A percentile compares a stretch with the other conserved stretches of the same genome.
These are phyloP conservation scores for Paramecium biaurelia DNA, from an alignment of 73 alveolate species.

Conservation along the genomic window DNA sequence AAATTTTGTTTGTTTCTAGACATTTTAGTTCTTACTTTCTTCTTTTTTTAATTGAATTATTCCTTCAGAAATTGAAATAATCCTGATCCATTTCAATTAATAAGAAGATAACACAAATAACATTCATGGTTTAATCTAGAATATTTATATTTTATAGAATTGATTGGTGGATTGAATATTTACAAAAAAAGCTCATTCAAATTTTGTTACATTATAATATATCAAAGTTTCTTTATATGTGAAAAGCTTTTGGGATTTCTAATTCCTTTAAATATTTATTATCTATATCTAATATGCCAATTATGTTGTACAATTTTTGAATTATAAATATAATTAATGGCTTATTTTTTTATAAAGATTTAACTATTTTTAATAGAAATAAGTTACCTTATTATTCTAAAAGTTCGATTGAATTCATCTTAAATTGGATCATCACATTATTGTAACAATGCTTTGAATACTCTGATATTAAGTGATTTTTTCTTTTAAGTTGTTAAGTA, in stretches of 20 bases:
- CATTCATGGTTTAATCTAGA: background rate
- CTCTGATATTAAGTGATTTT: background rate
- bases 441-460: background rate
- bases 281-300: background rate
- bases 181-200: background rate
- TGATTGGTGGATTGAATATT: background rate
- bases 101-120: background rate
- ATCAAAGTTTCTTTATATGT: background rate
- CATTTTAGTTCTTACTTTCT: background rate
- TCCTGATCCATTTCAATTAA: background rate
- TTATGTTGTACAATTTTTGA: background rate
- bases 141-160: background rate
- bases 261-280: background rate
- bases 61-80: background rate
- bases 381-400: constrained; percentile 37
- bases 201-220: background rate
- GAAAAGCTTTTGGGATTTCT: background rate
- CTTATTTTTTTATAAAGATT: background rate
- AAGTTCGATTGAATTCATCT: constrained; percentile 19
- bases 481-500: background rate
- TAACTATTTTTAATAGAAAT: background rate
- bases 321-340: background rate
- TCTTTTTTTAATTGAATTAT: background rate
- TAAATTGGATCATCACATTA: background rate
- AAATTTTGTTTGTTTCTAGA: background rate